phyloP scores from a whole-genome alignment of 805 yeast species.

The Ogataea chonburiensis region DNA sequence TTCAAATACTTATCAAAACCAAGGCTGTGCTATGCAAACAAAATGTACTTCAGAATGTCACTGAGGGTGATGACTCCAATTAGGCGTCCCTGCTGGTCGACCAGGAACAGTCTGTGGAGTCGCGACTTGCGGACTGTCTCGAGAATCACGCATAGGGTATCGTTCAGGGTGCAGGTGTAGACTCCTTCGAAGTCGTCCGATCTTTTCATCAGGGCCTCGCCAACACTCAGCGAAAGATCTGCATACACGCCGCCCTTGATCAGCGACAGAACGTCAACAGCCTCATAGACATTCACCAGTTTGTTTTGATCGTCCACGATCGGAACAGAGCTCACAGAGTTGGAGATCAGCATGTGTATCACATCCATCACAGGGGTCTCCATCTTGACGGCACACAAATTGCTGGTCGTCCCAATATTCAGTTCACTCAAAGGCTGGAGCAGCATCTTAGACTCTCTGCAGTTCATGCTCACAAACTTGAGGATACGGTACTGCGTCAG shows the following conservation, averaged over 20 bases:
- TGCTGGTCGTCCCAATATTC: conserved; percentile 53
- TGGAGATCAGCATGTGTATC: conserved; percentile 72
- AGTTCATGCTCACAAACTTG: conserved; percentile 92
- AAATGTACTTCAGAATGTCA: conserved; percentile 81
- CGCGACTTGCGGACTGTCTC: conserved; percentile 91
- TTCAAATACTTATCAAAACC: conserved; percentile 4
- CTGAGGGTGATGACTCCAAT: conserved; percentile 86
- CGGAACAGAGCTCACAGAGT: conserved; percentile 90
- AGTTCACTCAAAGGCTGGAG: conserved; percentile 72
- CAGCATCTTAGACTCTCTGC: conserved; percentile 87
- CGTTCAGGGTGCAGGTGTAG: conserved; percentile 87
- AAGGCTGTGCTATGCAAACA: conserved; percentile 46
- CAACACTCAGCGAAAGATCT: conserved; percentile 86
- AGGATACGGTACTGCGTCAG: conserved; percentile 94
- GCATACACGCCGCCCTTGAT: conserved; percentile 93
- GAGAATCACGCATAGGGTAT: conserved; percentile 82
- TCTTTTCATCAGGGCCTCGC: conserved; percentile 91
- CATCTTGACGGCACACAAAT: conserved; percentile 80
- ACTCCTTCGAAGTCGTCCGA: conserved; percentile 98
- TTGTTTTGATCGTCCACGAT: conserved; percentile 69
- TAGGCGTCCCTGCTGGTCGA: conserved; percentile 76
- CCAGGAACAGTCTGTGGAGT: conserved; percentile 87
- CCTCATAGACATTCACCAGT: conserved; percentile 89
- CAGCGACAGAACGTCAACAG: conserved; percentile 88
- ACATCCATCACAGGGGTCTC: conserved; percentile 92